Percentiles rank a stretch among this genome's conserved stretches.
These are phyloP conservation scores for Pouteria glomerata DNA, from an alignment of 148 eudicot genomes.

Conservation along the genomic window DNA sequence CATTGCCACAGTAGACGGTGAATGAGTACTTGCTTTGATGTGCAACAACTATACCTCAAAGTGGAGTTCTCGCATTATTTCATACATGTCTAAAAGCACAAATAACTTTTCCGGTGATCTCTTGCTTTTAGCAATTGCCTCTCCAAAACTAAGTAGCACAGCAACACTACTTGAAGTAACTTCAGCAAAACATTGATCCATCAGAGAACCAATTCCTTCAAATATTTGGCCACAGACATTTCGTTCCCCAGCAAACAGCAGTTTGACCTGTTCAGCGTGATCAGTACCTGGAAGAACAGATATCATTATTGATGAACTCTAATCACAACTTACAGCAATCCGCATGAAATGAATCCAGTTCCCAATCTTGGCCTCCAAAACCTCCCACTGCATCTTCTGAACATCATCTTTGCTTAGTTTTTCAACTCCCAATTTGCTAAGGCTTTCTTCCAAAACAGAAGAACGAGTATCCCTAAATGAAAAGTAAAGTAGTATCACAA, in stretches of 20 bases:
- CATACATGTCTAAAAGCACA: slow-evolving; percentile 97
- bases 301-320: not conserved
- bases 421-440: slow-evolving; percentile 87
- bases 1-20: not conserved
- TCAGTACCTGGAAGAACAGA: slow-evolving; percentile 10
- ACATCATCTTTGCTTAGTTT: slow-evolving; percentile 97
- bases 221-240: slow-evolving; percentile 92
- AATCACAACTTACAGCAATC: slow-evolving; percentile 67
- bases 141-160: slow-evolving; percentile 93
- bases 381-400: slow-evolving; percentile 99
- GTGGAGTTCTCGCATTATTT: slow-evolving; percentile 95
- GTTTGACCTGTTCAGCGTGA: slow-evolving; percentile 65
- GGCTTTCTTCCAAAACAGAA: slow-evolving; percentile 84
- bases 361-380: slow-evolving; percentile 95
- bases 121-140: slow-evolving; percentile 96
- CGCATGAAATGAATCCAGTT: slow-evolving; percentile 99
- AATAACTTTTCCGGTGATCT: slow-evolving; percentile 97
- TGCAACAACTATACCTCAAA: slow-evolving; percentile 54
- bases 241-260: slow-evolving; percentile 91
- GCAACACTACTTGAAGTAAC: slow-evolving; percentile 87
- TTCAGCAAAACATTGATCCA: slow-evolving; percentile 90
- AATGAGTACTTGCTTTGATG: not conserved
- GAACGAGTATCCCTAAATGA: slow-evolving; percentile 81
- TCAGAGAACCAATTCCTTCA: slow-evolving; percentile 75
- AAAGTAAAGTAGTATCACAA: not conserved